Conservation (phyloP, 2,329 filamentous ascomycete species). For the Colletotrichum kahawae region DNA sequence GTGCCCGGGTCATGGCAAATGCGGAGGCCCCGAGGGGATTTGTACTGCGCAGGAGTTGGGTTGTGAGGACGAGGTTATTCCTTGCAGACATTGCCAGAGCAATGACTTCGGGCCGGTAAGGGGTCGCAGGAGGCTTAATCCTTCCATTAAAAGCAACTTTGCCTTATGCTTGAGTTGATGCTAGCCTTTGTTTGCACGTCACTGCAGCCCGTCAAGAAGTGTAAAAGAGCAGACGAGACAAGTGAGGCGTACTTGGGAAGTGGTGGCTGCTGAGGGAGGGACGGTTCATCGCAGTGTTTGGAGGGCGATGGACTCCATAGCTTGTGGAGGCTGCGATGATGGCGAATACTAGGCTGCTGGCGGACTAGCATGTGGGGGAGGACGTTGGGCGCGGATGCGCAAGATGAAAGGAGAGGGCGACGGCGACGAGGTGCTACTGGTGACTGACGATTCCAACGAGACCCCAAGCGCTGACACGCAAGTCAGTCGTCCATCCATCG, state of each 20-base stretch:
- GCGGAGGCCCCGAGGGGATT: not conserved
- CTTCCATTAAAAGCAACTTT: not conserved
- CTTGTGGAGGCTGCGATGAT: not conserved
- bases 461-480: not conserved
- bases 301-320: not conserved
- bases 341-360: not conserved
- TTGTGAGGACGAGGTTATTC: not conserved
- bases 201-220: not conserved
- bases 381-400: not conserved
- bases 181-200: not conserved
- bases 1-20: not conserved
- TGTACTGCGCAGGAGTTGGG: not conserved
- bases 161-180: not conserved
- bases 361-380: not conserved
- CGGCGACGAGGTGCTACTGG: not conserved
- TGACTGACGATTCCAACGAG: not conserved
- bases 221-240: not conserved
- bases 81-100: not conserved
- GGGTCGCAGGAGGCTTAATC: not conserved
- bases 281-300: constrained; percentile 4
- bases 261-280: not conserved
- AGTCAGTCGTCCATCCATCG: constrained; percentile 3
- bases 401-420: not conserved
- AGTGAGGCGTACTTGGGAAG: not conserved
- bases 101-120: constrained; percentile 8